Conservation (phyloP, 1,139 yeast species). For the Suhomyces terraborum region DNA sequence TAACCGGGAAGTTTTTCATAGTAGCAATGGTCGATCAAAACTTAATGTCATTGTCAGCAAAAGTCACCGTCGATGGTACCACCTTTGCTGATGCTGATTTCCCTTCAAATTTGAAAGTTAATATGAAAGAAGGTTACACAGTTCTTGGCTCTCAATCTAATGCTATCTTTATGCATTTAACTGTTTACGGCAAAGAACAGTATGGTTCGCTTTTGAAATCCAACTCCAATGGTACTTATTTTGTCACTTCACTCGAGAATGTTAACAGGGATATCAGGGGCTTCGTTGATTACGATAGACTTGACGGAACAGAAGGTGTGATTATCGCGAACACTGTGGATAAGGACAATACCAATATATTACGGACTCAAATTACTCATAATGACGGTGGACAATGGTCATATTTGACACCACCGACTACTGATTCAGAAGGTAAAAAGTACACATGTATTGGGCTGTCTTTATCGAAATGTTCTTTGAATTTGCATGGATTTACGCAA, state of each 20-base stretch:
- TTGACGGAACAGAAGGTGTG: constrained; percentile 88
- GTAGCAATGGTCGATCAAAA: constrained; percentile 59
- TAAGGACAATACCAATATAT: constrained; percentile 46
- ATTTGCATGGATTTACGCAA: constrained; percentile 90
- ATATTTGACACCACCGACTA: constrained; percentile 64
- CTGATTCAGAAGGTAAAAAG: constrained; percentile 62
- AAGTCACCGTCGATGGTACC: constrained; percentile 80
- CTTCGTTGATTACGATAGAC: constrained; percentile 84
- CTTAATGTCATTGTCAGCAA: constrained; percentile 55
- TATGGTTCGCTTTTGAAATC: constrained; percentile 86
- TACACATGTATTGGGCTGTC: constrained; percentile 56
- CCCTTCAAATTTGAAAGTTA: constrained; percentile 68
- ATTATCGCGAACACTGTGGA: constrained; percentile 71
- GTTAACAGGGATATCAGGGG: constrained; percentile 79
- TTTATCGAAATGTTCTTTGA: constrained; percentile 68
- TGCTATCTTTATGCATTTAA: constrained; percentile 80
- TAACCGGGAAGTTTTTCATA: constrained; percentile 65
- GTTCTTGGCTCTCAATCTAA: constrained; percentile 74
- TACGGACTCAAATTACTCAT: constrained; percentile 76
- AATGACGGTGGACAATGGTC: constrained; percentile 94
- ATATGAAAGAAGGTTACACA: constrained; percentile 78
- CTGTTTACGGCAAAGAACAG: constrained; percentile 62
- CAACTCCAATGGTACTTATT: constrained; percentile 94
- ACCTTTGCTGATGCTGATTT: constrained; percentile 77
- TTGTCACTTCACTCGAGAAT: constrained; percentile 66